A percentile compares a stretch with the other conserved stretches of the same genome.
phyloP scores from a whole-genome alignment of 75 land plant species.

The Pinus albicaulis region DNA sequence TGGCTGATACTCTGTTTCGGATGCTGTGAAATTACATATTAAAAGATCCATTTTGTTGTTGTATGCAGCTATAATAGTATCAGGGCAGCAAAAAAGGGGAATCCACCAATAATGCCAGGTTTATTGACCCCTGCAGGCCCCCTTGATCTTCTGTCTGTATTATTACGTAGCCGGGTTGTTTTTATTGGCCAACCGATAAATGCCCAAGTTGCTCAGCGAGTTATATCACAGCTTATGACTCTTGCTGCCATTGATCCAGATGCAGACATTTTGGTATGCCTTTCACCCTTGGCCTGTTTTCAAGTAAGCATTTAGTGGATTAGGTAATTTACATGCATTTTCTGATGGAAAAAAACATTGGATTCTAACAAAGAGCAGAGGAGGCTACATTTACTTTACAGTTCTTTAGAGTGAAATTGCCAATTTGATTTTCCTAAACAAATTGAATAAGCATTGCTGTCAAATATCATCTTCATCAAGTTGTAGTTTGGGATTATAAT shows the following conservation, averaged over 20 bases:
- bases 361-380: too few species aligned
- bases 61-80: constrained; percentile 17
- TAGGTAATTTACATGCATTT: neutral
- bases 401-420: constrained; percentile 4
- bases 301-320: neutral
- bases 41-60: neutral
- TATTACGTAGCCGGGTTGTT: constrained; percentile 81
- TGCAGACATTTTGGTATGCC: constrained; percentile 79
- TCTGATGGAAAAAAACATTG: too few species aligned
- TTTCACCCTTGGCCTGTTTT: constrained; percentile 7
- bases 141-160: constrained; percentile 63
- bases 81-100: constrained; percentile 61
- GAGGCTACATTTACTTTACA: constrained; percentile 1
- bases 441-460: neutral
- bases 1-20: neutral
- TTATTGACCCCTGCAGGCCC: constrained; percentile 85
- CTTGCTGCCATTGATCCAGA: constrained; percentile 83
- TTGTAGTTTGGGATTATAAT: neutral
- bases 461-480: neutral
- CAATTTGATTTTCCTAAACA: neutral
- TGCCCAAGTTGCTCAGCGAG: constrained; percentile 85
- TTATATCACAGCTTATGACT: constrained; percentile 89
- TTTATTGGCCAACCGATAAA: constrained; percentile 87
- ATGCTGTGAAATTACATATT: neutral
- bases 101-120: constrained; percentile 88